Conservation (phyloP, 2,329 filamentous ascomycete species). For the Ustilaginoidea virens region DNA sequence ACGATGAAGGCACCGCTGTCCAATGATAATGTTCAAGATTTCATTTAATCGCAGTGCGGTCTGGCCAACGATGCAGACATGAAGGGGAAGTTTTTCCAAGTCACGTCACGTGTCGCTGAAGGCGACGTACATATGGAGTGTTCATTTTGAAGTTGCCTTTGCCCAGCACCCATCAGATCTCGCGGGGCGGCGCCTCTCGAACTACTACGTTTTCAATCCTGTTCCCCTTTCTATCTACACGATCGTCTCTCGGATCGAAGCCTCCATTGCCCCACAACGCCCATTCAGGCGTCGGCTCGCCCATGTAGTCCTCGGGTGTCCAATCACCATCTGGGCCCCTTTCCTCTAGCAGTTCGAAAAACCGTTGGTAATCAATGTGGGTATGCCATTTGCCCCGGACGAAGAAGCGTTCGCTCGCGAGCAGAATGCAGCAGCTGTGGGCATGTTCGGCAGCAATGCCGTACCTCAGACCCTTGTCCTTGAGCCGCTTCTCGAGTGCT, state of each 20-base stretch:
- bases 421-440: conserved; percentile 81
- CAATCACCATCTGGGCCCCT: conserved; percentile 52
- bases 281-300: conserved; percentile 75
- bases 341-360: conserved; percentile 72
- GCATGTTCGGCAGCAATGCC: conserved; percentile 91
- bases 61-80: too few relatives aligned
- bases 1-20: conserved; percentile 10
- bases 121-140: too few relatives aligned
- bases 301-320: conserved; percentile 82
- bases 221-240: conserved; percentile 76
- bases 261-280: conserved; percentile 88
- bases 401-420: conserved; percentile 69
- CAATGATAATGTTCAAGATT: too few relatives aligned
- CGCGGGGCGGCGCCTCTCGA: conserved; percentile 13
- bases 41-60: too few relatives aligned
- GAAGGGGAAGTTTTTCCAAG: too few relatives aligned
- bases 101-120: too few relatives aligned
- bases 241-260: conserved; percentile 78
- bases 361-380: conserved; percentile 74
- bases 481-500: conserved; percentile 54
- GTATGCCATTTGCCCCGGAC: conserved; percentile 77
- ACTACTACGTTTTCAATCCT: conserved; percentile 32
- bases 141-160: too few relatives aligned
- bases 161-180: conserved; percentile 5
- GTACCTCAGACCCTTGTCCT: conserved; percentile 58